Percentiles rank a stretch among this genome's conserved stretches.
phyloP scores from a whole-genome alignment of 202 grass and related monocot genomes.

The Eragrostis tef region DNA sequence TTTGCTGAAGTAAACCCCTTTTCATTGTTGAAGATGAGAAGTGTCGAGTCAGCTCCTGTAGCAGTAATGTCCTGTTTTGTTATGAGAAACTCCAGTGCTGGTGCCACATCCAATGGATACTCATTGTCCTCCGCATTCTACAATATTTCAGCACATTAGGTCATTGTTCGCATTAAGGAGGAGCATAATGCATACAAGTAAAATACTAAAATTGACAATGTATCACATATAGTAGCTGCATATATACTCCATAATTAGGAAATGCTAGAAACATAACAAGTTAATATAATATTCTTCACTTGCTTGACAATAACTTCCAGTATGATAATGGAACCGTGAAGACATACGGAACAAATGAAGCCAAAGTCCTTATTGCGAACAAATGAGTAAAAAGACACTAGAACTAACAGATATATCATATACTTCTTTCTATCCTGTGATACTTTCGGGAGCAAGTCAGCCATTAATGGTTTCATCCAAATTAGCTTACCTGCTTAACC shows the following conservation, averaged over 20 bases:
- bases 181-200: too few relatives aligned
- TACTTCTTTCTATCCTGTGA: too few relatives aligned
- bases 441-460: too few relatives aligned
- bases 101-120: conserved; percentile 51
- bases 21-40: conserved; percentile 78
- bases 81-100: conserved; percentile 63
- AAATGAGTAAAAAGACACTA: neutral
- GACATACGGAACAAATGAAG: neutral
- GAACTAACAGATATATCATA: too few relatives aligned
- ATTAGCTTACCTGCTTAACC: too few relatives aligned
- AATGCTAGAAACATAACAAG: neutral
- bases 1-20: conserved; percentile 57
- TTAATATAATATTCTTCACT: too few relatives aligned
- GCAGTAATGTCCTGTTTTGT: conserved; percentile 57
- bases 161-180: neutral
- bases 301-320: too few relatives aligned
- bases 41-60: conserved; percentile 44
- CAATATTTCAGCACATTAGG: neutral
- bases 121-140: conserved; percentile 82
- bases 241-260: neutral
- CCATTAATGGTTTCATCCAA: too few relatives aligned
- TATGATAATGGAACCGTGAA: too few relatives aligned
- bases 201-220: neutral
- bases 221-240: neutral
- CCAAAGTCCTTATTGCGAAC: too few relatives aligned